Percentiles rank a stretch among this genome's conserved stretches.
These are phyloP conservation scores for Ophiostoma triangulosporum DNA, from an alignment of 2,329 filamentous ascomycete genomes.

Conservation along the genomic window DNA sequence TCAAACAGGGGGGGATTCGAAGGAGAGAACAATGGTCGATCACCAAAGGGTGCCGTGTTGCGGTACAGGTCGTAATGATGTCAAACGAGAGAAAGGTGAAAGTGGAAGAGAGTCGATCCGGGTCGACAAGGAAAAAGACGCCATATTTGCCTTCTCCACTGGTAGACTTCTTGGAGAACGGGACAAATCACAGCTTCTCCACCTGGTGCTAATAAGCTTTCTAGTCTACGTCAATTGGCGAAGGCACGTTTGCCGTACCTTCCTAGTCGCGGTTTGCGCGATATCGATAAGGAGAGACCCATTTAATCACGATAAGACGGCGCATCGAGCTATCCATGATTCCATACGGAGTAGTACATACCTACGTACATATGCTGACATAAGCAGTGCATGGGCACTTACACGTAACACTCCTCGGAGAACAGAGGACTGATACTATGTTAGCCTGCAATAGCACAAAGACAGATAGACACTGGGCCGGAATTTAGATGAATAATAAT, in stretches of 20 bases:
- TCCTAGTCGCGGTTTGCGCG: neutral
- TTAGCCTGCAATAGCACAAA: too few relatives aligned
- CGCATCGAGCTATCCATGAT: too few relatives aligned
- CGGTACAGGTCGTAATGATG: neutral
- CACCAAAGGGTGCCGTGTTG: constrained; percentile 3
- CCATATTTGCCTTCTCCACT: neutral
- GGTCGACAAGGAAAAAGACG: constrained; percentile 4
- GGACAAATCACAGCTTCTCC: neutral
- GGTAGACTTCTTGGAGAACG: neutral
- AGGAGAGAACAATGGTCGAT: neutral
- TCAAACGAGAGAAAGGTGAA: neutral
- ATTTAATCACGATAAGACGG: neutral
- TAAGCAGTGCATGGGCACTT: too few relatives aligned
- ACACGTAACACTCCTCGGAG: too few relatives aligned
- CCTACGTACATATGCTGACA: too few relatives aligned
- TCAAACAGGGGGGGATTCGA: neutral
- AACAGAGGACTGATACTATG: too few relatives aligned
- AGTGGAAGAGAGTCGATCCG: neutral
- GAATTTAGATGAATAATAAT: constrained; percentile 10
- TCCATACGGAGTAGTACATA: too few relatives aligned
- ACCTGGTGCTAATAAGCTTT: neutral
- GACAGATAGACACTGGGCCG: neutral
- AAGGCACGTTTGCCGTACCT: neutral
- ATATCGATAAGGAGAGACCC: neutral
- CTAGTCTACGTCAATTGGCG: neutral